Evolutionary conservation across 805 yeast species (phyloP), one percentile per base, ranked within the genome.

Genomic region (Komagataella populi): DNA sequence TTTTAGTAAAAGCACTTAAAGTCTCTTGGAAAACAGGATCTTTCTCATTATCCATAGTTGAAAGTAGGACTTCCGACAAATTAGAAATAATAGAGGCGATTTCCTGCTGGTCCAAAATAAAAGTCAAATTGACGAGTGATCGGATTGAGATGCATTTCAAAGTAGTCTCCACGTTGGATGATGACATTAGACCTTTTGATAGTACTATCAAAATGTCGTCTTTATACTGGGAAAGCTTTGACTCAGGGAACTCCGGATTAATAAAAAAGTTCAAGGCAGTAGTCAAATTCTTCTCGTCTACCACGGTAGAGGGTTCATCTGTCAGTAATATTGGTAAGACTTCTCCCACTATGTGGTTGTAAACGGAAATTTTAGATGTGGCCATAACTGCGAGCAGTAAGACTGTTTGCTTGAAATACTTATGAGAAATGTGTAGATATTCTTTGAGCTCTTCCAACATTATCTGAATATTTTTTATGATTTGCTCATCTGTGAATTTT

Each of bases 121-220:
- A 67, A 2, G 66, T 63, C 56, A 85, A 66, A 30, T 70, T 66
- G 6, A 81, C 68, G 46, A 87, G 59, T 49, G 78, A 77, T 0
- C 80, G 72, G 49, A 88, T 71, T 47, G 93, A 77, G 45, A 83
- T 67, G 23, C 84, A 73, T 58, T 88, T 74, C 52, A 88, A 70
- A 1, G 89, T 78, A 8, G 81, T 81, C 58, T 87, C 96, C 30
- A 78, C 67, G 39, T 72, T 74, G 0, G 95, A 80, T 0, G 86
- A 74, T 0, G 84, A 74, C 61, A 83, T 77, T 49, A 90, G 70
- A 4, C 87, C 73, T 59, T 78, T 82, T n/a, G 89, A 80, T 56
- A 87, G 63, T 46, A 83, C 68, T 51, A 81, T 77, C 30, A 89
- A 65, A 14, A 90, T 68, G 45, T 80, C 80, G 58, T 89, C 96